Base-by-base conservation (phyloP, 2,329 filamentous ascomycete species). In the Fusarium aywerte region DNA sequence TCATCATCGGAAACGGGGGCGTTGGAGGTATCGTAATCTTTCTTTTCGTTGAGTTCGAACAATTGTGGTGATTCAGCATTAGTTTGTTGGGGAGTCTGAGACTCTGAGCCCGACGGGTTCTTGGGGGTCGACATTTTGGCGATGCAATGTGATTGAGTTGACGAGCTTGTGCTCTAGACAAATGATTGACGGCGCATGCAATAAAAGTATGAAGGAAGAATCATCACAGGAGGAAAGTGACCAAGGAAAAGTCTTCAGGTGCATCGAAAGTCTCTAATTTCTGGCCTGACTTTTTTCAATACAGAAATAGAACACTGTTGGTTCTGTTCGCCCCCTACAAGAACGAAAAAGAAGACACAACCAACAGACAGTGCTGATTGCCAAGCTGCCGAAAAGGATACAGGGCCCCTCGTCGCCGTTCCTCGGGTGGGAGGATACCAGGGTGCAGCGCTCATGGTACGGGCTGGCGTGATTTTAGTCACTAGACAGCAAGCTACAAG, bases 31-130 rank as follows among this genome's bases (percentile, higher is more conserved):
- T 61, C 35, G 57, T 47, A 62, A 25, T 62, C 58, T 15, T 62
- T 62, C 16, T 62, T 62, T 18, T 62, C 58, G 57, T 36, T 47
- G 23, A 54, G 47, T 16, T 62, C 58, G 21, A 62, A 62, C 48
- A 62, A 55, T 15, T 62, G 36, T 20, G 42, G 29, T 5, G 55
- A 39, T 27, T 27, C 27, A 9, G 27, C 25, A 23, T 13, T n/a
- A 18, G 57, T 40, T 18, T 31, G 58, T 18, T 43, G 56, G 20
- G 15, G 44, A 25, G 12, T 33, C 31, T 44, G 38, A 20, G 55
- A 21, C 27, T 57, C 27, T 21, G 54, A 29, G 25, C 42, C 57
- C 53, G 39, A 32, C 7, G 42, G 20, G 9, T 61, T 42, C 6
- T 62, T 62, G 7, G 57, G 57, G 12, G 58, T 29, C 27, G 58